Conservation (phyloP, 2,329 filamentous ascomycete species). For the Immersiporthe knoxdaviesiana region DNA sequence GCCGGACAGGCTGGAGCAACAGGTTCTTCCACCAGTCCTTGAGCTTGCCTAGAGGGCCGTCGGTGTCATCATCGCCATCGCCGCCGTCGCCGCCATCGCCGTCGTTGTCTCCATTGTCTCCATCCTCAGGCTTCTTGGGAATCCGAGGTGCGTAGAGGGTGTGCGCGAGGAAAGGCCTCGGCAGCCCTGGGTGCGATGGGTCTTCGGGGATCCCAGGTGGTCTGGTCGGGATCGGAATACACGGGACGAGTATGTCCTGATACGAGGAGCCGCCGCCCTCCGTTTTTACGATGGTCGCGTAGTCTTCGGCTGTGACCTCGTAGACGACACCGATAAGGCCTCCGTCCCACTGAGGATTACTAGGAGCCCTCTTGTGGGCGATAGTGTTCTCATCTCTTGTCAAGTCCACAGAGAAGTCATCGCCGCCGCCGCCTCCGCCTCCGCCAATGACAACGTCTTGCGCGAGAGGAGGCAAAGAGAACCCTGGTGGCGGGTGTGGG, state of each 20-base stretch:
- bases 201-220: slow-evolving; percentile 64
- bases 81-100: slow-evolving; percentile 12
- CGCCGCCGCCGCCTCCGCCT: too few species aligned
- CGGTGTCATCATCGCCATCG: slow-evolving; percentile 27
- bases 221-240: slow-evolving; percentile 66
- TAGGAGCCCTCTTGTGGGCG: slow-evolving; percentile 39
- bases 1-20: slow-evolving; percentile 53
- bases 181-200: slow-evolving; percentile 56
- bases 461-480: slow-evolving; percentile 20
- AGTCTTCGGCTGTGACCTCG: slow-evolving; percentile 85
- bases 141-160: slow-evolving; percentile 75
- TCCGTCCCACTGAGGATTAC: slow-evolving; percentile 69
- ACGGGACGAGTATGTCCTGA: slow-evolving; percentile 78
- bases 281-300: slow-evolving; percentile 82
- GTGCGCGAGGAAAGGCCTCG: slow-evolving; percentile 76
- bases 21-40: slow-evolving; percentile 54
- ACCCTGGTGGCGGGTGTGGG: slow-evolving; percentile 29
- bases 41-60: slow-evolving; percentile 30
- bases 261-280: slow-evolving; percentile 90
- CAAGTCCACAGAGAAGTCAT: not conserved
- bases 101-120: slow-evolving; percentile 19
- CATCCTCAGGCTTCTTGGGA: slow-evolving; percentile 39
- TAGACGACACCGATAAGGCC: slow-evolving; percentile 93
- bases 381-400: too few species aligned
- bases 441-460: slow-evolving; percentile 25